Evolutionary conservation across 495 filamentous ascomycete genomes (phyloP), one percentile per base, ranked within the genome.

Genomic region (Penicillium dipodomyicola): DNA sequence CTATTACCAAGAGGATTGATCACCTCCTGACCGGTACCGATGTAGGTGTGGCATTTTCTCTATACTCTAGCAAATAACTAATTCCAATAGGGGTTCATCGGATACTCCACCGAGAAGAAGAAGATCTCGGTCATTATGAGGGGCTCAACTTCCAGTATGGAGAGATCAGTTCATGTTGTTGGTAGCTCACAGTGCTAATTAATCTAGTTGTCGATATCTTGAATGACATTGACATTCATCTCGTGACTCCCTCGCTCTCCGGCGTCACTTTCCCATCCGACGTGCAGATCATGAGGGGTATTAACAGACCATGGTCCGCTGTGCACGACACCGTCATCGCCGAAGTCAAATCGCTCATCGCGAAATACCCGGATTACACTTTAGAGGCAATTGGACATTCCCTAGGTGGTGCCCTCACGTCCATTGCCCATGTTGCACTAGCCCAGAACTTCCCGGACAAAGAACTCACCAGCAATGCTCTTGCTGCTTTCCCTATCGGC

Each of bases 401-500:
- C 4, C 67, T 73, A 1, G 68, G 70, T 45, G 70, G 70, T 12
- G 37, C 70, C 2, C 65, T 72, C 10, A 73, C 70, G 9, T 73
- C 70, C 45, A 60, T 73, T 22, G 70, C 67, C 14, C 71, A 73
- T 37, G 64, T 73, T 17, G 70, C 67, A 4, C 59, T 73, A 23
- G 57, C 67, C 1, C 59, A 69, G 51, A 70, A 71, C 37, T 73
- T 73, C 51, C 70, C 70, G 8, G 57, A 44, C 8, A 70, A 65
- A 52, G 9, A 50, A 15, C 49, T 72, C n/a, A 68, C 58, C 3
- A 68, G 70, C 53, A 68, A 65, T 65, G 68, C 70, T 0, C 37
- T 72, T 41, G 70, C 70, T 57, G 70, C 70, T 3, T 73, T 67
- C 22, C 70, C 70, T 7, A 73, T 73, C 51, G 70, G 70, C 3